Conservation (phyloP, 768 basidiomycete genomes). For the Podaxis sp. region DNA sequence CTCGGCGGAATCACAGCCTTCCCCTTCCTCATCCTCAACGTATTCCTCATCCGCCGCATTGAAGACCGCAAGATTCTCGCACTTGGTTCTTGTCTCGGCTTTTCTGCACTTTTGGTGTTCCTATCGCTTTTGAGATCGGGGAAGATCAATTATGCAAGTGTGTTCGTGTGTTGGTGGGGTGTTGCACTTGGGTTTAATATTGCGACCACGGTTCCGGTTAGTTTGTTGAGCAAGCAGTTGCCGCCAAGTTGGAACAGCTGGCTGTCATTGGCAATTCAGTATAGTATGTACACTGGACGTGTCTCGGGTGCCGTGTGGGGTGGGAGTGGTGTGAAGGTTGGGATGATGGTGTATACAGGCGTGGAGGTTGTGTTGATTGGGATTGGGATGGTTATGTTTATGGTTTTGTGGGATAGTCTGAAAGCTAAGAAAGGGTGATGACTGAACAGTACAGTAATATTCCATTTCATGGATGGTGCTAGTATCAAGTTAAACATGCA, state of each 20-base stretch:
- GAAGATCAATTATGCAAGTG: conserved; percentile 44
- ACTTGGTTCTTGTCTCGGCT: conserved; percentile 48
- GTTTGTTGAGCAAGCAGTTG: conserved; percentile 66
- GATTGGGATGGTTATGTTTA: conserved; percentile 53
- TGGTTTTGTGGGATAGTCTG: conserved; percentile 57
- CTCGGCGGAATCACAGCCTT: conserved; percentile 60
- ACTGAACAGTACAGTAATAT: too few species aligned
- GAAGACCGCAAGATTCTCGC: conserved; percentile 63
- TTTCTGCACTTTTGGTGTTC: conserved; percentile 51
- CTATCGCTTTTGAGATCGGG: conserved; percentile 42
- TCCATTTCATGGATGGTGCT: too few species aligned
- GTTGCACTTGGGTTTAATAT: conserved; percentile 73
- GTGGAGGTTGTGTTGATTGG: conserved; percentile 60
- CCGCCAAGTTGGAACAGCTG: conserved; percentile 60
- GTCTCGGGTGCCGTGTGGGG: conserved; percentile 69
- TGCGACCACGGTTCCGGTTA: conserved; percentile 64
- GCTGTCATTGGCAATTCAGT: conserved; percentile 61
- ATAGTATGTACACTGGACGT: conserved; percentile 64
- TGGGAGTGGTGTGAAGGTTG: conserved; percentile 57
- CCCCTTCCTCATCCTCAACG: conserved; percentile 65
- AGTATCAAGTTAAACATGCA: too few species aligned
- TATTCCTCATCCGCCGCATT: conserved; percentile 53
- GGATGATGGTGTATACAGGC: conserved; percentile 59
- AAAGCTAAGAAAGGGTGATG: conserved; percentile 63
- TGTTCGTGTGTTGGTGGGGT: conserved; percentile 54